A percentile compares a stretch with the other conserved stretches of the same genome.
Evolutionary conservation across 139 green algal species (phyloP).

Genomic region (Dunaliella primolecta): DNA sequence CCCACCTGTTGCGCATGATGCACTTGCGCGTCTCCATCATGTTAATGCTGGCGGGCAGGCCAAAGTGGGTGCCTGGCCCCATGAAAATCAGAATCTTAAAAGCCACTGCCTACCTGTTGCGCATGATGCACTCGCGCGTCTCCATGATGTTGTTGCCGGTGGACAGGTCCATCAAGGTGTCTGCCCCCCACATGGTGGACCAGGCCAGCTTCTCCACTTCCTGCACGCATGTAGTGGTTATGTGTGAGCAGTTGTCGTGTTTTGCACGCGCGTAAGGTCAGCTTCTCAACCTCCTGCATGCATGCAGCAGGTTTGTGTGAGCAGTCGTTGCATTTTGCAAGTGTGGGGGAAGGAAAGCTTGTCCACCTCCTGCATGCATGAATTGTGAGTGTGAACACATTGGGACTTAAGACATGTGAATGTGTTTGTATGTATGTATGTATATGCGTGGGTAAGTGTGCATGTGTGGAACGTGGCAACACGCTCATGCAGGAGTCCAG

Average conservation of each 20-base stretch:
- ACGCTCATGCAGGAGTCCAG: background rate
- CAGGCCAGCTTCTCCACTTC: constrained; percentile 96
- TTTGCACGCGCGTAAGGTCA: no score
- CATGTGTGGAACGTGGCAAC: background rate
- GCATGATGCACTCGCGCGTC: constrained; percentile 93
- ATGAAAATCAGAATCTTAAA: background rate
- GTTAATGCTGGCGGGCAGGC: background rate
- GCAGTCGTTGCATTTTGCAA: no score
- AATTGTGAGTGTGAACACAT: no score
- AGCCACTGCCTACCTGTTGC: constrained; percentile 60
- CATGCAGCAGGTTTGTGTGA: no score
- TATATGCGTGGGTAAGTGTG: background rate
- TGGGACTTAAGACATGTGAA: no score
- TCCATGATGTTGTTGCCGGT: constrained; percentile 92
- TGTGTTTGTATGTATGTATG: background rate
- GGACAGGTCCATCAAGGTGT: constrained; percentile 95
- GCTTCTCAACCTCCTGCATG: no score
- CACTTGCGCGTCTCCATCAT: constrained; percentile 10
- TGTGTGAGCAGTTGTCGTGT: no score
- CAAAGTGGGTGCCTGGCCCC: background rate
- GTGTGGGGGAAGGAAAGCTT: no score
- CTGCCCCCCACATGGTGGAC: constrained; percentile 90
- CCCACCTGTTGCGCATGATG: constrained; percentile 85
- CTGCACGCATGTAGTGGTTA: constrained; percentile 38
- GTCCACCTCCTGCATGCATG: no score